These are phyloP conservation scores for Podaxis sp. DNA, from an alignment of 768 basidiomycete genomes.

Conservation along the genomic window DNA sequence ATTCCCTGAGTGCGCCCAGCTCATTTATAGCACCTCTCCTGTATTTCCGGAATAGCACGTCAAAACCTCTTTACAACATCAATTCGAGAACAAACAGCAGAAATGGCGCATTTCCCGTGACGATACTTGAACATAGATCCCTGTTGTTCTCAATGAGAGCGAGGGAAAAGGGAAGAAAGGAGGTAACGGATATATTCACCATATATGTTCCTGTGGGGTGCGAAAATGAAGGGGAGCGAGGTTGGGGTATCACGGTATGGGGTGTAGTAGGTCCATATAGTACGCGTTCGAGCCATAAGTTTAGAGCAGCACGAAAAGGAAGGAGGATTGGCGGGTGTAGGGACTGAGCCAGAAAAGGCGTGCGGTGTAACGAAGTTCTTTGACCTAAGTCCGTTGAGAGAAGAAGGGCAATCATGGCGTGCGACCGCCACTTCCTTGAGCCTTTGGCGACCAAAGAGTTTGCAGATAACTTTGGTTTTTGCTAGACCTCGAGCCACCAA, in stretches of 20 bases:
- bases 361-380: not conserved
- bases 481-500: not conserved
- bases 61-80: not conserved
- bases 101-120: slow-evolving; percentile 1
- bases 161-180: not conserved
- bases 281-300: not conserved
- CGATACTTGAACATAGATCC: not conserved
- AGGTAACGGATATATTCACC: not conserved
- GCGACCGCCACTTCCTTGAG: not conserved
- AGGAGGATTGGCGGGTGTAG: not conserved
- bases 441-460: not conserved
- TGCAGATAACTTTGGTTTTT: not conserved
- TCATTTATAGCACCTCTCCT: not conserved
- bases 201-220: not conserved
- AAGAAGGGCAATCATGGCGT: not conserved
- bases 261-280: not conserved
- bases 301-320: not conserved
- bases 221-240: not conserved
- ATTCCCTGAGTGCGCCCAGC: not conserved
- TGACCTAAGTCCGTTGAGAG: not conserved
- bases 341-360: not conserved
- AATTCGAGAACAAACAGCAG: not conserved
- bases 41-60: not conserved
- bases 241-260: not conserved
- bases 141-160: not conserved